A percentile compares a stretch with the other conserved stretches of the same genome.
phyloP scores from a whole-genome alignment of 1,284 basidiomycete species.

The Afroboletus lepidellus region DNA sequence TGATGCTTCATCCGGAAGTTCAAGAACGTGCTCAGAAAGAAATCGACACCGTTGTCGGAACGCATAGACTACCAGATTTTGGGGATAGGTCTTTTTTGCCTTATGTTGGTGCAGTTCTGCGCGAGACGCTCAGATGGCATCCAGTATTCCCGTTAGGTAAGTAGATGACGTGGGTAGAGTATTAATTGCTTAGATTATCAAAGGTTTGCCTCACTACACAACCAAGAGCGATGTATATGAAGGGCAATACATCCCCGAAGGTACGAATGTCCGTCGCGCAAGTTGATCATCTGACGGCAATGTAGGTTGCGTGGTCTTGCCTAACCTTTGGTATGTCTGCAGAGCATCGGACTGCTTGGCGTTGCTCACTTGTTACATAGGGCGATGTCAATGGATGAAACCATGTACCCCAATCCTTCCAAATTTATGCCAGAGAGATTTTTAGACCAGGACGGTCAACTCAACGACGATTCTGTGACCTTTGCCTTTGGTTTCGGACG shows the following conservation, averaged over 20 bases:
- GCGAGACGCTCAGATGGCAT: conserved; percentile 41
- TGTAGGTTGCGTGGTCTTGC: conserved; percentile 32
- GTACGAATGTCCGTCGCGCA: conserved; percentile 1
- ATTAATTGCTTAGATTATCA: background rate
- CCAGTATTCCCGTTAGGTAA: conserved; percentile 34
- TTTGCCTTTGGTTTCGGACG: conserved; percentile 34
- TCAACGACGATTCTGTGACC: conserved; percentile 28
- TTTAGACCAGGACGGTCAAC: conserved; percentile 22
- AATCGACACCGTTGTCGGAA: conserved; percentile 40
- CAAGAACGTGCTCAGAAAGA: conserved; percentile 42
- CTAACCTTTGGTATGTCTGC: conserved; percentile 29
- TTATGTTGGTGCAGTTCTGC: conserved; percentile 40
- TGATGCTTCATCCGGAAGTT: conserved; percentile 39
- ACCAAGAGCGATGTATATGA: conserved; percentile 26
- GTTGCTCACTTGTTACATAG: conserved; percentile 18
- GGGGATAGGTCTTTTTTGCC: conserved; percentile 39
- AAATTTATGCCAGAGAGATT: conserved; percentile 34
- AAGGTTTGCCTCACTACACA: conserved; percentile 32
- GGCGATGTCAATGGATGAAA: conserved; percentile 33
- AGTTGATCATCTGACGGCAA: conserved; percentile 11
- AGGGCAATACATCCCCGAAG: conserved; percentile 29
- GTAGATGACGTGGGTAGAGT: background rate
- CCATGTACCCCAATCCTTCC: conserved; percentile 25
- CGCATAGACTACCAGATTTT: conserved; percentile 40
- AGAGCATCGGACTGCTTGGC: background rate